These are phyloP conservation scores for Ophiobolus disseminans DNA, from an alignment of 2,329 filamentous ascomycete genomes.

Conservation along the genomic window DNA sequence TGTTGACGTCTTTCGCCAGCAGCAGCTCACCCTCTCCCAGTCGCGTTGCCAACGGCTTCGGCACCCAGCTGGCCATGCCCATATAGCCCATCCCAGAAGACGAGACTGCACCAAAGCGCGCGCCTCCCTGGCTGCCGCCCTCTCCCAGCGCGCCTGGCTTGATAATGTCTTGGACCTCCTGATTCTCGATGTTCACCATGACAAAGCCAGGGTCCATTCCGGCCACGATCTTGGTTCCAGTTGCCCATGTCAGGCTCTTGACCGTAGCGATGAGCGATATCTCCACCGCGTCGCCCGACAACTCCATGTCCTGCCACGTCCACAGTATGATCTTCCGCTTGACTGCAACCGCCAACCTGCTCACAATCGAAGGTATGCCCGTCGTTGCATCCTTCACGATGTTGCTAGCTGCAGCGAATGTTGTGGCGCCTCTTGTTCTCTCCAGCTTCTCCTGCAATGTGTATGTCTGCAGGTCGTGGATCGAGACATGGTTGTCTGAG, in stretches of 20 bases:
- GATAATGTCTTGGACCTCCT: conserved; percentile 77
- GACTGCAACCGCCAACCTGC: conserved; percentile 86
- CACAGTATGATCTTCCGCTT: conserved; percentile 89
- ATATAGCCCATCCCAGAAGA: conserved; percentile 95
- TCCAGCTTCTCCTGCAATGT: conserved; percentile 79
- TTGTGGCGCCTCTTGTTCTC: conserved; percentile 85
- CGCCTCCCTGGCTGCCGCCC: conserved; percentile 68
- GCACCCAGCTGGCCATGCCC: conserved; percentile 89
- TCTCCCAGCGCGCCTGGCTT: conserved; percentile 76
- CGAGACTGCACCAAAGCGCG: conserved; percentile 81
- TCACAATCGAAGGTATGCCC: conserved; percentile 91
- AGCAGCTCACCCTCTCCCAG: conserved; percentile 84
- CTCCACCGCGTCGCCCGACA: conserved; percentile 75
- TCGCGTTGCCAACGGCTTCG: conserved; percentile 85
- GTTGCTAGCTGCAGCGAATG: conserved; percentile 93
- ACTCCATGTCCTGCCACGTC: conserved; percentile 96
- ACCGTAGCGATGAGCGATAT: conserved; percentile 82
- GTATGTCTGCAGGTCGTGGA: conserved; percentile 89
- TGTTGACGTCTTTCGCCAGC: conserved; percentile 97
- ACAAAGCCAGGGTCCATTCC: conserved; percentile 93
- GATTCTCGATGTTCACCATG: conserved; percentile 81
- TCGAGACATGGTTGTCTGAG: conserved; percentile 85
- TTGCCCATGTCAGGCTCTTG: conserved; percentile 90
- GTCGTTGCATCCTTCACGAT: conserved; percentile 89
- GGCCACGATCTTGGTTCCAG: conserved; percentile 82